Evolutionary conservation across 2,329 filamentous ascomycete species (phyloP), one percentile per base, ranked within the genome.

Genomic region (Pyrenochaeta sp.): DNA sequence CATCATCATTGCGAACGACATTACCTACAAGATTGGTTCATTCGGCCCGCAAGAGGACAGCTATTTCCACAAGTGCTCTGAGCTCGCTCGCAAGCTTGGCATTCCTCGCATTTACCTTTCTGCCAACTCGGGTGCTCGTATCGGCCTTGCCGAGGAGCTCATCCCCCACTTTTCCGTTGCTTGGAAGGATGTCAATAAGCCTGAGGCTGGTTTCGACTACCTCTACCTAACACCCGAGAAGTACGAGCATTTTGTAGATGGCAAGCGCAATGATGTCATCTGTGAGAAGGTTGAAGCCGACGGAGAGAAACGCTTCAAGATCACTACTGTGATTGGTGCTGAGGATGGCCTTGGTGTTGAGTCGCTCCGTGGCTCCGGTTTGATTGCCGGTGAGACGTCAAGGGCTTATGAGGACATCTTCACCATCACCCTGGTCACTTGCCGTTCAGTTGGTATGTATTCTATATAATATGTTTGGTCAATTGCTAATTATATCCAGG

Each of bases 51-150:
- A 90, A 79, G 95, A 99, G 81, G 95, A 99, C 78, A 90, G 91
- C 69, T 99, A 97, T 87, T 99, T 99, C 87, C 85, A 96, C 84
- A 97, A 98, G 85, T 99, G 95, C 82, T 98, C 95, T 9, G 93
- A 99, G 79, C 84, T 97, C 63, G 95, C 95, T 58, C 89, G 93
- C 69, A 94, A 92, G 82, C 83, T 97, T 58, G 95, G 95, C 33
- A 97, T 99, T 69, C 95, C 95, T 20, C 91, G 95, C 67, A 94
- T 99, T 75, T 99, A 99, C 81, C 83, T 99, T 54, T 99, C 95
- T 75, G 95, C 95, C 75, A 99, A 99, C 85, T 99, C 95, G 54
- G 95, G 95, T 85, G 95, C 95, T 64, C 93, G 95, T 73, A 91
- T 99, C 68, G 95, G 95, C 72, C 89, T 99, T 78, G 95, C 95